These are phyloP conservation scores for Pseudopyrenochaeta lycopersici DNA, from an alignment of 2,329 filamentous ascomycete genomes.

Conservation along the genomic window DNA sequence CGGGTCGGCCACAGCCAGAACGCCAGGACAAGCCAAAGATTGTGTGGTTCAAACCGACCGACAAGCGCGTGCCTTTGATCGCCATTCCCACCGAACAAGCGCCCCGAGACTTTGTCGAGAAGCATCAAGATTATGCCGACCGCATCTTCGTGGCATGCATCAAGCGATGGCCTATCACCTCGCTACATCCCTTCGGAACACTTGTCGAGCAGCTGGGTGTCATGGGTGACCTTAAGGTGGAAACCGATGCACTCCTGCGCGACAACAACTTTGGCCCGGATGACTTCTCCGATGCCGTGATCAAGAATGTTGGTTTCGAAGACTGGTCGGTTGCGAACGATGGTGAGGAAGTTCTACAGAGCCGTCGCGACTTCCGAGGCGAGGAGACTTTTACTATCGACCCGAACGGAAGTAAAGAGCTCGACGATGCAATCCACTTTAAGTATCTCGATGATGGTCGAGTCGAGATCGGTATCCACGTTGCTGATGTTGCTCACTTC, in stretches of 20 bases:
- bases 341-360: constrained; percentile 74
- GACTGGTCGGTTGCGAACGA: constrained; percentile 91
- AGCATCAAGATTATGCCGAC: constrained; percentile 96
- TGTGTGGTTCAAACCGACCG: constrained; percentile 99
- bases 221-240: constrained; percentile 97
- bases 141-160: constrained; percentile 99
- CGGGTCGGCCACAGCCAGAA: constrained; percentile 76
- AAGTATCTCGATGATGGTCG: constrained; percentile 84
- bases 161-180: constrained; percentile 99
- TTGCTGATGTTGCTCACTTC: constrained; percentile 95
- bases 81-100: constrained; percentile 98
- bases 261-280: constrained; percentile 99
- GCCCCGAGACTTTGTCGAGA: constrained; percentile 96
- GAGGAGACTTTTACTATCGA: constrained; percentile 94
- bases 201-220: constrained; percentile 95
- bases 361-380: constrained; percentile 87
- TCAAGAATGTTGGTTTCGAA: constrained; percentile 90
- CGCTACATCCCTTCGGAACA: constrained; percentile 97
- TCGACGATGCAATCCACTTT: constrained; percentile 93
- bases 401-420: constrained; percentile 83
- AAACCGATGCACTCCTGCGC: constrained; percentile 93
- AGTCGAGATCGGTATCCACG: constrained; percentile 93
- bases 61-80: constrained; percentile 97
- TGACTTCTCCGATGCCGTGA: constrained; percentile 95
- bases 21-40: constrained; percentile 99